Conservation (phyloP, 2,329 filamentous ascomycete species). For the Colletotrichum australisinense region DNA sequence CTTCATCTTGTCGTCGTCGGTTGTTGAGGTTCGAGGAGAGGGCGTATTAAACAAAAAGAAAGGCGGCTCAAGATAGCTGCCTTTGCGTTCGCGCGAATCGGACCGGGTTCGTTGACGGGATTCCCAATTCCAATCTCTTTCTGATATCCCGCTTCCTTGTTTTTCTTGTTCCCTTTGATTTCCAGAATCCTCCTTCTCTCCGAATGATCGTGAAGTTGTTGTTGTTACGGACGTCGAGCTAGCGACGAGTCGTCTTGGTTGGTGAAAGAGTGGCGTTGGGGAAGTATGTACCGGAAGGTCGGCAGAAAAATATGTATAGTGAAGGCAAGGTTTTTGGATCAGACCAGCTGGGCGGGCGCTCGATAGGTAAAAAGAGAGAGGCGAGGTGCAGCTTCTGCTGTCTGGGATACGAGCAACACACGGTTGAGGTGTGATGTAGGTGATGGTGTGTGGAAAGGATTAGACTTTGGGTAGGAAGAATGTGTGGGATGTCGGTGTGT, state of each 20-base stretch:
- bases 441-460: background rate
- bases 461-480: background rate
- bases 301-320: conserved; percentile 8
- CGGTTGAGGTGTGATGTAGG: background rate
- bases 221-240: conserved; percentile 21
- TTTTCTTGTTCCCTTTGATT: background rate
- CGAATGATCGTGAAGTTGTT: background rate
- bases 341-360: conserved; percentile 30
- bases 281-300: background rate
- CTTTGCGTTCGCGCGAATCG: background rate
- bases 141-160: background rate
- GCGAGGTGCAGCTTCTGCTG: background rate
- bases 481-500: conserved; percentile 17
- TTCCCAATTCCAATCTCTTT: conserved; percentile 8
- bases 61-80: conserved; percentile 28
- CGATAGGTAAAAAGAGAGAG: conserved; percentile 1
- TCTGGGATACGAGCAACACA: background rate
- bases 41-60: background rate
- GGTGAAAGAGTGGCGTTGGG: background rate
- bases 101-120: background rate
- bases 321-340: conserved; percentile 11
- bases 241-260: conserved; percentile 13
- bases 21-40: background rate
- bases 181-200: background rate
- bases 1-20: conserved; percentile 52